Evolutionary conservation across 345 rosid genomes (phyloP), one percentile per base, ranked within the genome.

Genomic region (Dipteronia dyeriana): DNA sequence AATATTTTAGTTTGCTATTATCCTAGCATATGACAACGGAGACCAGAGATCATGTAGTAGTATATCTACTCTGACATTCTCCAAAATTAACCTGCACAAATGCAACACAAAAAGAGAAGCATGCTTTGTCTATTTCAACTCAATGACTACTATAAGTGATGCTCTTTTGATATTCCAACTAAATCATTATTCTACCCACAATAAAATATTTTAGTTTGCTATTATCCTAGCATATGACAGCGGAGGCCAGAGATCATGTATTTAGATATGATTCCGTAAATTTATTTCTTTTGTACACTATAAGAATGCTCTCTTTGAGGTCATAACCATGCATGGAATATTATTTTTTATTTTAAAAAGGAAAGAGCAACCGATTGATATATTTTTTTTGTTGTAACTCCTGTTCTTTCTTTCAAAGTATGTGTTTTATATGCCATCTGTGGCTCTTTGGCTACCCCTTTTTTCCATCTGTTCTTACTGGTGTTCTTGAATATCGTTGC

Each of bases 401-500:
- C 39, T 29, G 57, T 43, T 54, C 25, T 31, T 23, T 7, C n/a
- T 49, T 68, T 31, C 64, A 62, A 45, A 60, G 12, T 17, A 47
- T 26, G 7, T 11, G 2, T 70, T 56, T 14, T 69, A 29, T 16
- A 19, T 56, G 63, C 19, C 66, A 41, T 79, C 5, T 23, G 29
- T 65, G 67, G 71, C 66, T 70, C 65, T 73, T 70, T 56, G n/a
- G n/a, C 76, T 71, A 54, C 34, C 9, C 47, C 54, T 73, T 73
- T 17, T 61, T 59, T 68, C 70, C 69, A 61, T 51, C 39, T 23
- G 19, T 79, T 78, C 62, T 54, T 74, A 67, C 66, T 79, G 14
- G 53, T 78, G 14, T 56, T 82, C 51, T 59, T 59, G 63, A 59
- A 59, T 59, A 59, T 59, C 22, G n/a, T 70, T 84, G 63, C 75